Evolutionary conservation across 169 alveolate genomes (phyloP).

Genomic region (Theileria parva): DNA sequence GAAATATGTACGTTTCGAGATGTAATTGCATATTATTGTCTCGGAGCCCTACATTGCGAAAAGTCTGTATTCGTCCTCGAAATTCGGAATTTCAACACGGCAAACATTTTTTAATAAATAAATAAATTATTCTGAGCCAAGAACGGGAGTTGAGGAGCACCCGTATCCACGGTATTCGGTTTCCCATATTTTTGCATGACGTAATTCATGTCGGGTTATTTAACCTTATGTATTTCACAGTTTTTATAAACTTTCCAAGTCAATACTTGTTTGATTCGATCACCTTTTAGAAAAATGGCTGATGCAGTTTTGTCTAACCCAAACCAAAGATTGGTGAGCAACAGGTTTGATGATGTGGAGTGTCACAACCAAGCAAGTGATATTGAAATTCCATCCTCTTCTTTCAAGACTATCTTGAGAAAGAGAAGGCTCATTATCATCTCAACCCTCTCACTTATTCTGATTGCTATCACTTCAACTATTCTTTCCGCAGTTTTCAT

Average conservation of each 20-base stretch:
- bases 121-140: neutral
- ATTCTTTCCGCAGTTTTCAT: constrained; percentile 19
- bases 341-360: constrained; percentile 30
- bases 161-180: neutral
- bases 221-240: neutral
- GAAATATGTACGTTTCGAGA: neutral
- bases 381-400: constrained; percentile 21
- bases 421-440: constrained; percentile 10
- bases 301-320: constrained; percentile 30
- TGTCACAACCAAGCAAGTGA: constrained; percentile 13
- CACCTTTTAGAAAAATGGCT: constrained; percentile 14
- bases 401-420: constrained; percentile 17
- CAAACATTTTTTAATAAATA: neutral
- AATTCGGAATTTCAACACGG: neutral
- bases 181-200: constrained; percentile 23
- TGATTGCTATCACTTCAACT: constrained; percentile 15
- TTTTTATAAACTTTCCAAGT: neutral
- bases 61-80: neutral
- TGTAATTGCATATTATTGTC: neutral
- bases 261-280: neutral
- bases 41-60: neutral
- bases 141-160: neutral
- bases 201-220: neutral
- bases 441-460: constrained; percentile 11
- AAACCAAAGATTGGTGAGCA: constrained; percentile 29